Conservation (phyloP, 306 rosid species). For the Mimosa pudica region DNA sequence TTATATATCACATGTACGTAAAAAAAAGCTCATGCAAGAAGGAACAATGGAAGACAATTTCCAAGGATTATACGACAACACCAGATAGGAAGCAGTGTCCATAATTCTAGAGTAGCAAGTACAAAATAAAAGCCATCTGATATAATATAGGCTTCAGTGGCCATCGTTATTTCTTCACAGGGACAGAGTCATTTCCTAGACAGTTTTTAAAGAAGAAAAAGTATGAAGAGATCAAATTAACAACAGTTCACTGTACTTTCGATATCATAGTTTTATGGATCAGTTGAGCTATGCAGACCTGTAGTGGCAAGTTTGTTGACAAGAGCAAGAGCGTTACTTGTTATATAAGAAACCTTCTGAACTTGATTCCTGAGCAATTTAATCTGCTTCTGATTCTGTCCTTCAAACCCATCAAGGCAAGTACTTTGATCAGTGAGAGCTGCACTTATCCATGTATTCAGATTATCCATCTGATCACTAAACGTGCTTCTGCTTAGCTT, state of each 20-base stretch:
- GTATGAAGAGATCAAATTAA: background rate
- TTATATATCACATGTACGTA: background rate
- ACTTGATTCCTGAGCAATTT: slow-evolving; percentile 44
- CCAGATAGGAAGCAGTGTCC: background rate
- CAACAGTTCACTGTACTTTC: background rate
- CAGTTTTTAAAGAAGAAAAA: background rate
- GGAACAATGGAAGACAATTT: background rate
- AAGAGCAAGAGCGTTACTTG: slow-evolving; percentile 73
- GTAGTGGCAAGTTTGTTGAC: slow-evolving; percentile 59
- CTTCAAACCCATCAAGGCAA: slow-evolving; percentile 63
- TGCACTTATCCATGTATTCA: slow-evolving; percentile 75
- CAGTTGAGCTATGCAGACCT: slow-evolving; percentile 37
- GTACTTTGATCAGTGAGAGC: slow-evolving; percentile 62
- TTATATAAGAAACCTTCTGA: slow-evolving; percentile 39
- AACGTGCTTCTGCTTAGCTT: slow-evolving; percentile 56
- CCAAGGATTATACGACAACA: background rate
- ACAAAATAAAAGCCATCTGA: background rate
- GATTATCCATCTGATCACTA: slow-evolving; percentile 55
- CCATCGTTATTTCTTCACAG: slow-evolving; percentile 19
- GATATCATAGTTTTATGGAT: slow-evolving; percentile 30
- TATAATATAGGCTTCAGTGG: background rate
- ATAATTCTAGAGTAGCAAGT: background rate
- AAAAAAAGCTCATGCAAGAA: background rate
- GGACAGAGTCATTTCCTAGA: background rate
- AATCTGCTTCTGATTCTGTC: slow-evolving; percentile 29